Conservation (phyloP, 169 alveolate genomes). For the Cryptosporidium sp. region DNA sequence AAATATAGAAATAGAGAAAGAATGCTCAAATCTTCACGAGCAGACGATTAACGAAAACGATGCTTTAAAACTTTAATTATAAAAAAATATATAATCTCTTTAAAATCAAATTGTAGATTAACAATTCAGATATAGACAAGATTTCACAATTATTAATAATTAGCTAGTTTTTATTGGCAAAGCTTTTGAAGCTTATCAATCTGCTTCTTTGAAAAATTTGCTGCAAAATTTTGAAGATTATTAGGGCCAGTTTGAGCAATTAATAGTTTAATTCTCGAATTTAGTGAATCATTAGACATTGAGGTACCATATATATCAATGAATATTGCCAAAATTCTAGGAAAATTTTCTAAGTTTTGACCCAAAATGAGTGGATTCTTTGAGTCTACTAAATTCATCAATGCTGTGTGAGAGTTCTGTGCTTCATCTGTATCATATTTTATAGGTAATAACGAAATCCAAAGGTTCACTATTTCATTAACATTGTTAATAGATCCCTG, state of each 20-base stretch:
- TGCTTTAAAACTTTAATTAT: not conserved
- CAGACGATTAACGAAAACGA: not conserved
- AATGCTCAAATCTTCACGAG: not conserved
- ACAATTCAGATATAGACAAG: not conserved
- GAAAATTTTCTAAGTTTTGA: slow-evolving; percentile 83
- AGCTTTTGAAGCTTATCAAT: slow-evolving; percentile 53
- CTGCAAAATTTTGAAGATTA: slow-evolving; percentile 46
- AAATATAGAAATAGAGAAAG: slow-evolving; percentile 3
- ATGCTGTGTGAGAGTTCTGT: slow-evolving; percentile 60
- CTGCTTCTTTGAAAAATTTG: slow-evolving; percentile 59
- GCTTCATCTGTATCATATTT: slow-evolving; percentile 75
- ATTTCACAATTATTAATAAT: not conserved
- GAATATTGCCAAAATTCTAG: slow-evolving; percentile 84
- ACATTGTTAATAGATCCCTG: slow-evolving; percentile 31
- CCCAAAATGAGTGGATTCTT: slow-evolving; percentile 85
- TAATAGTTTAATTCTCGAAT: slow-evolving; percentile 78
- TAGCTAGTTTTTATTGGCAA: slow-evolving; percentile 5
- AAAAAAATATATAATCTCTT: not conserved
- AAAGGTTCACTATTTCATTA: slow-evolving; percentile 29
- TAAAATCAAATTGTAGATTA: no score
- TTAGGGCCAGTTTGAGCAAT: slow-evolving; percentile 62
- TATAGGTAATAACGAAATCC: slow-evolving; percentile 59
- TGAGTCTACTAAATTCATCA: slow-evolving; percentile 65
- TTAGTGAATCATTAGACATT: slow-evolving; percentile 84
- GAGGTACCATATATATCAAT: slow-evolving; percentile 86